A percentile compares a stretch with the other conserved stretches of the same genome.
These are phyloP conservation scores for Naganishia vishniacii DNA, from an alignment of 768 basidiomycete genomes.

Conservation along the genomic window DNA sequence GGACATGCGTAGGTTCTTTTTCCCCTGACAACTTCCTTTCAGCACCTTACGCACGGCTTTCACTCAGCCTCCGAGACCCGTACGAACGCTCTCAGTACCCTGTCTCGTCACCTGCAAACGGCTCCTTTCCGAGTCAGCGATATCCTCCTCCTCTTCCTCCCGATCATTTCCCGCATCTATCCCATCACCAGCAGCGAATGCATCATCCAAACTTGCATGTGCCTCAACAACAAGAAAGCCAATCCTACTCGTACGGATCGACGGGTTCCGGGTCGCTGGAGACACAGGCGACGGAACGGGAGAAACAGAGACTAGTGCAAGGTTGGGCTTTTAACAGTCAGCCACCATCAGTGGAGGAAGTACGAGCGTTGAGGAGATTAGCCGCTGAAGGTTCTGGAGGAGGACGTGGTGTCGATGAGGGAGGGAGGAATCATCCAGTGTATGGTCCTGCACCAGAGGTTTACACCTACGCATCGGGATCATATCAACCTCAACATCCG, in stretches of 20 bases:
- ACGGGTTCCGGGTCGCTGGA: constrained; percentile 2
- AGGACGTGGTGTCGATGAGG: too few relatives aligned
- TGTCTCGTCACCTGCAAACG: too few relatives aligned
- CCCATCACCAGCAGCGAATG: background rate
- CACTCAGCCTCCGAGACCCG: too few relatives aligned
- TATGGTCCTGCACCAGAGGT: background rate
- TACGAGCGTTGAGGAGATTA: background rate
- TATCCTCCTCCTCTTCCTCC: background rate
- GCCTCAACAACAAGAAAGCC: background rate
- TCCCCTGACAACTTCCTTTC: background rate
- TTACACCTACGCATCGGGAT: background rate
- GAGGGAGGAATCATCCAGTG: background rate
- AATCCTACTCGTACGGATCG: constrained; percentile 8
- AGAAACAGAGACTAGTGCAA: constrained; percentile 1
- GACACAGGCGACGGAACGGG: constrained; percentile 1
- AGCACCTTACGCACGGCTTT: too few relatives aligned
- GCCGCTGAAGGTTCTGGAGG: too few relatives aligned
- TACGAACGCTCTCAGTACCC: too few relatives aligned
- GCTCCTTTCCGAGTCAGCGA: background rate
- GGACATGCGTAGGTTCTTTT: background rate
- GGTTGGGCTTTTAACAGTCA: constrained; percentile 9
- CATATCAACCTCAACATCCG: too few relatives aligned
- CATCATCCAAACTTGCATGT: background rate
- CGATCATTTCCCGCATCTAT: background rate
- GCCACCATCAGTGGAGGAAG: background rate